Conservation (phyloP, 164 flowering plant genomes). For the Umbilicus rupestris region DNA sequence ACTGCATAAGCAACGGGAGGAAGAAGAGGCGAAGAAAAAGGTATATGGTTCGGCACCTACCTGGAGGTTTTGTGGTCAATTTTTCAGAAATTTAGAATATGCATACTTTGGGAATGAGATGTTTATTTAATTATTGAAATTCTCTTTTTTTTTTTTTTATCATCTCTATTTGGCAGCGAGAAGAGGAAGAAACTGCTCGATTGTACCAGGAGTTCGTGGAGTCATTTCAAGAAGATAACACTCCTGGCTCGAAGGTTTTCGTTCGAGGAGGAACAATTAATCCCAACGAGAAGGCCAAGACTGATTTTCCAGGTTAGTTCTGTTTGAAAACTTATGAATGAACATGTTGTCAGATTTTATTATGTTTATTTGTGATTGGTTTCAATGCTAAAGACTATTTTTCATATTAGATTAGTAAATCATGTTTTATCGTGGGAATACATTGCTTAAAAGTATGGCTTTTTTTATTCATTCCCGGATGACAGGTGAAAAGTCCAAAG, state of each 20-base stretch:
- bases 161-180: slow-evolving; percentile 67
- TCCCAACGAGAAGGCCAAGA: slow-evolving; percentile 68
- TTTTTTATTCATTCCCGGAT: slow-evolving; percentile 92
- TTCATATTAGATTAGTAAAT: slow-evolving; percentile 40
- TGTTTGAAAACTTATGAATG: neutral
- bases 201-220: slow-evolving; percentile 85
- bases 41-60: slow-evolving; percentile 17
- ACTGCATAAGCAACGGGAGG: slow-evolving; percentile 93
- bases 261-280: slow-evolving; percentile 91
- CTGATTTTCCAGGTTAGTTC: slow-evolving; percentile 66
- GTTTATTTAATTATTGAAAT: neutral
- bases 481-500: slow-evolving; percentile 99
- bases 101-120: neutral
- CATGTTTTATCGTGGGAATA: slow-evolving; percentile 40
- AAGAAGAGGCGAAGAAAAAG: slow-evolving; percentile 98
- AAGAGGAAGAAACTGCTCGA: slow-evolving; percentile 94
- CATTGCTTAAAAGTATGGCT: slow-evolving; percentile 85
- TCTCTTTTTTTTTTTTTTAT: no score
- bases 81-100: neutral
- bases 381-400: no score
- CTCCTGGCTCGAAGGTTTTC: slow-evolving; percentile 82
- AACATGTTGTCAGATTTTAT: neutral
- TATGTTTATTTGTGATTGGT: neutral
- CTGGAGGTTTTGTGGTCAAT: neutral
- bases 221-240: slow-evolving; percentile 81